Percentiles rank a stretch among this genome's conserved stretches.
phyloP scores from a whole-genome alignment of 495 filamentous ascomycete genomes.

The Haplographium delicatum region DNA sequence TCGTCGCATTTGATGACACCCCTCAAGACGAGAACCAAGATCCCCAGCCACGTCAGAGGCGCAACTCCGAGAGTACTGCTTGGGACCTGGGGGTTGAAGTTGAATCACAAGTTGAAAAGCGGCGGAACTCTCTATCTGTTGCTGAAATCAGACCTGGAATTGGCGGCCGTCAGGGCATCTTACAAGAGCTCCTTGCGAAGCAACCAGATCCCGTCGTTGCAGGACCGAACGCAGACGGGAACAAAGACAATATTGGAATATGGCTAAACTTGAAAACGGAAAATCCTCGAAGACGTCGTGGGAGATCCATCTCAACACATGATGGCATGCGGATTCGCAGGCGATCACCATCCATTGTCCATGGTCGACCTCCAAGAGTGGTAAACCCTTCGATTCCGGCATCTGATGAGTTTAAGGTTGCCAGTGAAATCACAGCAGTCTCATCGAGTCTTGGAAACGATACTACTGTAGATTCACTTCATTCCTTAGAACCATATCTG shows the following conservation, averaged over 20 bases:
- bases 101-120: neutral
- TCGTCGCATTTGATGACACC: neutral
- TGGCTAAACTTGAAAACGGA: slow-evolving; percentile 12
- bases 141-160: neutral
- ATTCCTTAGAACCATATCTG: neutral
- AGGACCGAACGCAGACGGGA: neutral
- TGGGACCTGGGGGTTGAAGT: slow-evolving; percentile 15
- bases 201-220: neutral
- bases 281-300: slow-evolving; percentile 1
- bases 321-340: slow-evolving; percentile 21
- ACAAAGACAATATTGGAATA: slow-evolving; percentile 9
- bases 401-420: slow-evolving; percentile 6
- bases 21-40: slow-evolving; percentile 1
- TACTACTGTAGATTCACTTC: neutral
- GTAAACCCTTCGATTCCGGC: neutral
- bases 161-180: neutral
- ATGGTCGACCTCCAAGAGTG: neutral
- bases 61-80: slow-evolving; percentile 25
- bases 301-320: slow-evolving; percentile 23
- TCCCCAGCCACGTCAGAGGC: slow-evolving; percentile 10
- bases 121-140: slow-evolving; percentile 15
- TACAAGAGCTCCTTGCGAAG: neutral
- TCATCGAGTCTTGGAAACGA: slow-evolving; percentile 13
- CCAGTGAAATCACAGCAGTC: slow-evolving; percentile 15
- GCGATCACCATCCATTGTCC: slow-evolving; percentile 9